phyloP scores from a whole-genome alignment of 2,329 filamentous ascomycete species.

The Alternaria sp. region DNA sequence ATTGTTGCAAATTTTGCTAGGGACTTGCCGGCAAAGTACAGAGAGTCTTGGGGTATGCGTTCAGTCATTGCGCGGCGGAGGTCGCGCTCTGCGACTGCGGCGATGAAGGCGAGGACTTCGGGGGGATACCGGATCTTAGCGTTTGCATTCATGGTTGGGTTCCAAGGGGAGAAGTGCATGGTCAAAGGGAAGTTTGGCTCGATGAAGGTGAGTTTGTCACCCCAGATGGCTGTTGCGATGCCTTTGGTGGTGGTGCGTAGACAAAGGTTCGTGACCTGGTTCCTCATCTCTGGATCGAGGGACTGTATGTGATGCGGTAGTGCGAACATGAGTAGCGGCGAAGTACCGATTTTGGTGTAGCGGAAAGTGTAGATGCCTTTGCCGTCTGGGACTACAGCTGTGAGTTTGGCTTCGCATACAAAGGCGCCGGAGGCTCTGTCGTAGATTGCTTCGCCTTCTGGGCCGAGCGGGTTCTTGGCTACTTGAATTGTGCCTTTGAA shows the following conservation, averaged over 20 bases:
- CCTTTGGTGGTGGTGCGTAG: slow-evolving; percentile 89
- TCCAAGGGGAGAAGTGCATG: slow-evolving; percentile 85
- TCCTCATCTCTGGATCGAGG: slow-evolving; percentile 68
- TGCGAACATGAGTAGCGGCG: slow-evolving; percentile 81
- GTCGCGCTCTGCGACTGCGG: slow-evolving; percentile 73
- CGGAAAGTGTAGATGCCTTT: slow-evolving; percentile 73
- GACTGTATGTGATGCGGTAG: slow-evolving; percentile 85
- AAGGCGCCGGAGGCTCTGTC: slow-evolving; percentile 82
- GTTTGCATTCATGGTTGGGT: slow-evolving; percentile 56
- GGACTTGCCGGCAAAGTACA: slow-evolving; percentile 87
- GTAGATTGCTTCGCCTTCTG: slow-evolving; percentile 71
- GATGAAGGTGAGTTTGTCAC: slow-evolving; percentile 68
- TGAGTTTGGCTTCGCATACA: slow-evolving; percentile 69
- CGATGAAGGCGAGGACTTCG: slow-evolving; percentile 68
- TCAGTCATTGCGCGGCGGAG: slow-evolving; percentile 77
- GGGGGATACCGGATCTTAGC: slow-evolving; percentile 50
- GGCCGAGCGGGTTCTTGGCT: slow-evolving; percentile 73
- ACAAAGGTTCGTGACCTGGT: slow-evolving; percentile 62
- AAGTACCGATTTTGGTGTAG: slow-evolving; percentile 76
- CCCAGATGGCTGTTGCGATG: slow-evolving; percentile 74
- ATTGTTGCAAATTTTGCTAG: slow-evolving; percentile 55
- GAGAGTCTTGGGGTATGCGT: slow-evolving; percentile 80
- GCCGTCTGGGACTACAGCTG: slow-evolving; percentile 67
- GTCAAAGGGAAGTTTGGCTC: slow-evolving; percentile 76
- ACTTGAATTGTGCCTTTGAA: slow-evolving; percentile 86